These are phyloP conservation scores for Alternaria hordeiaustralica DNA, from an alignment of 2,329 filamentous ascomycete species.

Conservation along the genomic window DNA sequence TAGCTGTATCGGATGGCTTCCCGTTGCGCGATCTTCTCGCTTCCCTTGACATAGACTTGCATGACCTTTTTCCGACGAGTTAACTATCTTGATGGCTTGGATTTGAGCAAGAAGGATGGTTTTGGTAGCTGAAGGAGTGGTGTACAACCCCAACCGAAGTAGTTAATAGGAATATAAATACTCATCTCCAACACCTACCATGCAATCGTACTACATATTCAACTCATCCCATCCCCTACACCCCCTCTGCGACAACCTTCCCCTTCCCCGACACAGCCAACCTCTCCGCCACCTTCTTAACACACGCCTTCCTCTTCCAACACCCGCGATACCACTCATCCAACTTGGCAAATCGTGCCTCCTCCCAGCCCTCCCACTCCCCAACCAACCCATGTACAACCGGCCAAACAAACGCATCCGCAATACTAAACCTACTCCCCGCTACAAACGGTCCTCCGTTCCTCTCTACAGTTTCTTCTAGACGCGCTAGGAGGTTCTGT, in stretches of 20 bases:
- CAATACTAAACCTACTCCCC: slow-evolving; percentile 38
- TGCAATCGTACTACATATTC: too few species aligned
- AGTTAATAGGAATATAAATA: too few species aligned
- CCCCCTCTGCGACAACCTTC: not conserved
- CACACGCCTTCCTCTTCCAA: slow-evolving; percentile 42
- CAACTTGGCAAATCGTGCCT: slow-evolving; percentile 20
- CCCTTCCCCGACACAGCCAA: not conserved
- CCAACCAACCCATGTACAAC: slow-evolving; percentile 33
- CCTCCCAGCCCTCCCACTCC: slow-evolving; percentile 31
- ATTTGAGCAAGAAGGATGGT: not conserved
- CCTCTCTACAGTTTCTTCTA: slow-evolving; percentile 26
- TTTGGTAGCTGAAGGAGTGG: not conserved
- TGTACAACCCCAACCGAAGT: too few species aligned
- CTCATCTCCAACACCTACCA: too few species aligned
- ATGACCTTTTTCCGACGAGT: too few species aligned
- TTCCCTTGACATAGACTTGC: too few species aligned
- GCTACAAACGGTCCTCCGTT: slow-evolving; percentile 38
- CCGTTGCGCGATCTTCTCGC: too few species aligned
- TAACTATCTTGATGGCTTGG: not conserved
- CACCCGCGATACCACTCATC: slow-evolving; percentile 34
- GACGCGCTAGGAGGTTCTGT: not conserved
- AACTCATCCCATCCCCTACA: too few species aligned
- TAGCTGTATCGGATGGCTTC: not conserved
- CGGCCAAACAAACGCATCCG: slow-evolving; percentile 45
- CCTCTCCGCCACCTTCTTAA: slow-evolving; percentile 20